Evolutionary conservation across 306 rosid species (phyloP), one percentile per base, ranked within the genome.

Genomic region (Boehmeria nivea): DNA sequence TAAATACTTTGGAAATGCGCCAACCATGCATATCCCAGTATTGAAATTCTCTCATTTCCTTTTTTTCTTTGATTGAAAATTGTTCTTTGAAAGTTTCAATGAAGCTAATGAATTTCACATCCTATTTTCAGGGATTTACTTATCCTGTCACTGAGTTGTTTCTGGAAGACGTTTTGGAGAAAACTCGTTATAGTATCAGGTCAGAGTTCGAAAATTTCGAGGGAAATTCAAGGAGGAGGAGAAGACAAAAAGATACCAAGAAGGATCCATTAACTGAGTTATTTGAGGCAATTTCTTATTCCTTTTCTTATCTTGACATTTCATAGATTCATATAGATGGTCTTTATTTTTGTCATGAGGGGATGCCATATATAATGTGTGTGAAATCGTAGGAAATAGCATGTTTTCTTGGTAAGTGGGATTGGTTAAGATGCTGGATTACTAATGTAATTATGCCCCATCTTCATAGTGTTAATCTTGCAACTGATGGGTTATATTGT

Each of bases 81-180:
- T 57, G 18, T 16, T 24, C 47, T 20, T 51, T 43, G 11, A 47
- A 10, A 50, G 21, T 56, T 50, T 61, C 24, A 37, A 56, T 14
- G 39, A 16, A 27, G 20, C 27, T 7, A 26, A 13, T 51, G 69
- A 25, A 73, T 54, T 56, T 38, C 59, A 12, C 4, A n/a, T 38
- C 67, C 18, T 58, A 67, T 70, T 84, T 62, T 64, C 80, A 87
- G 98, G 98, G 94, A 57, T 76, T 80, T 71, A 82, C 95, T 51
- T 84, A 76, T 60, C 89, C 96, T 64, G 98, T 91, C 60, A 61
- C 33, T 10, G 98, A 84, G 77, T 54, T 78, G 39, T 91, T 78
- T 81, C 85, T 91, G 43, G 98, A 91, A 78, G 96, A 91, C 59
- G 72, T 78, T 70, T 69, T 87, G 79, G 98, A 91, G 85, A 87